Percentiles rank a stretch among this genome's conserved stretches.
phyloP scores from a whole-genome alignment of 2,329 filamentous ascomycete species.

The Rutstroemia sp. region DNA sequence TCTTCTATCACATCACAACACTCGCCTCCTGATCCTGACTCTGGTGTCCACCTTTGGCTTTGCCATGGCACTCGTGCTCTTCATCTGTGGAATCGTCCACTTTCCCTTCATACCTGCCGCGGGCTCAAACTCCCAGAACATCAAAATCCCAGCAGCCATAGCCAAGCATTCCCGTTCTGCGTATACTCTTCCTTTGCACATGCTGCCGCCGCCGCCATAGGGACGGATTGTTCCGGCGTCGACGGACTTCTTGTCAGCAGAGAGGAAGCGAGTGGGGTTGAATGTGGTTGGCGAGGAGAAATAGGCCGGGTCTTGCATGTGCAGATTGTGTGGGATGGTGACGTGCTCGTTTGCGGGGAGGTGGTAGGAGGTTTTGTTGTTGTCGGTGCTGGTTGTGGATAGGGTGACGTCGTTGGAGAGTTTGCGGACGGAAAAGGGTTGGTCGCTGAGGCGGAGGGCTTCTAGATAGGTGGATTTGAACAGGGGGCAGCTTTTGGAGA shows the following conservation, averaged over 20 bases:
- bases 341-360: slow-evolving; percentile 36
- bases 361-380: slow-evolving; percentile 32
- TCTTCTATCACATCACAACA: slow-evolving; percentile 6
- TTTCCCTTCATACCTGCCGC: slow-evolving; percentile 25
- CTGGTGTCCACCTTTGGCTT: slow-evolving; percentile 44
- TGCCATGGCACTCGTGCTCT: slow-evolving; percentile 41
- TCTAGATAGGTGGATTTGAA: slow-evolving; percentile 40
- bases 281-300: slow-evolving; percentile 35
- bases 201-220: slow-evolving; percentile 40
- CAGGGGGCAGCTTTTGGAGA: slow-evolving; percentile 37
- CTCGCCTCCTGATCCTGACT: slow-evolving; percentile 42
- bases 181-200: slow-evolving; percentile 43
- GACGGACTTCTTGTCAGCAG: neutral
- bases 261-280: slow-evolving; percentile 39
- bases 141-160: slow-evolving; percentile 44
- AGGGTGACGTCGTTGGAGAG: slow-evolving; percentile 32
- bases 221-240: slow-evolving; percentile 34
- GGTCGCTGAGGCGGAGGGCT: slow-evolving; percentile 36
- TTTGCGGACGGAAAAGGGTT: slow-evolving; percentile 35
- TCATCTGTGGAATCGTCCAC: slow-evolving; percentile 45
- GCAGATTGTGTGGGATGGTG: slow-evolving; percentile 36
- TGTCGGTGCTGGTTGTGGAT: slow-evolving; percentile 11
- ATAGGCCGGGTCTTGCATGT: slow-evolving; percentile 35
- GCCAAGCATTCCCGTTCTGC: slow-evolving; percentile 42
- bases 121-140: slow-evolving; percentile 49